Evolutionary conservation across 2,329 filamentous ascomycete species (phyloP), one percentile per base, ranked within the genome.

Genomic region (Hawksworthiomyces lignivorus): DNA sequence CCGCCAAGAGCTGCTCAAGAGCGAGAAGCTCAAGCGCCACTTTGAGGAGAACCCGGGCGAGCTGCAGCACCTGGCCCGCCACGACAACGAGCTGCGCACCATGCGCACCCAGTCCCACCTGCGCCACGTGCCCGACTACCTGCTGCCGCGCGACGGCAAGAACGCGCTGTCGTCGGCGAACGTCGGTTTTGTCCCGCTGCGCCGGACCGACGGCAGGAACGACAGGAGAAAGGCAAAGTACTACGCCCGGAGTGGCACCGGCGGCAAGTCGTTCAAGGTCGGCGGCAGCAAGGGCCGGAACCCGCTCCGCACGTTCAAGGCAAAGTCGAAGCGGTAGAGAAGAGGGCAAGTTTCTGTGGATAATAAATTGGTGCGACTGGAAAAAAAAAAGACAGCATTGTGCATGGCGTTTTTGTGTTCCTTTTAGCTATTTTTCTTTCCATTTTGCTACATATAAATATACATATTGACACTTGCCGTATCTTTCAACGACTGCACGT

Each of bases 21-120:
- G 84, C 50, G 90, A 97, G 57, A 96, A 95, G 64, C 69, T 98
- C 41, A 89, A 92, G 63, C 76, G 88, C 58, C 87, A 97, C 68
- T 98, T 97, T 56, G 92, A 97, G 59, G 92, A 98, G 62, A 96
- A 98, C 60, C 92, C 92, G 0, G 80, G 83, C 24, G 90, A 97
- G 58, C 67, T 97, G 50, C 39, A 46, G 15, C 77, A 80, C 28
- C 87, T 95, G 58, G 70, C 97, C 51, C 78, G 90, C 20, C 92
- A 98, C 58, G 92, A 98, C 58, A 82, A 82, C 28, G 90, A 96
- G 60, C 70, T 94, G 43, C 77, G 88, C 46, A 81, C 88, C 19
- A 87, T 89, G 12, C 72, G 86, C 45, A 80, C 88, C 34, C 89
- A 97, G 63, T 76, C 84, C 7, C 92, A 98, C 68, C 68, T 98